These are phyloP conservation scores for Emericellopsis atlantica DNA, from an alignment of 2,329 filamentous ascomycete species.

Conservation along the genomic window DNA sequence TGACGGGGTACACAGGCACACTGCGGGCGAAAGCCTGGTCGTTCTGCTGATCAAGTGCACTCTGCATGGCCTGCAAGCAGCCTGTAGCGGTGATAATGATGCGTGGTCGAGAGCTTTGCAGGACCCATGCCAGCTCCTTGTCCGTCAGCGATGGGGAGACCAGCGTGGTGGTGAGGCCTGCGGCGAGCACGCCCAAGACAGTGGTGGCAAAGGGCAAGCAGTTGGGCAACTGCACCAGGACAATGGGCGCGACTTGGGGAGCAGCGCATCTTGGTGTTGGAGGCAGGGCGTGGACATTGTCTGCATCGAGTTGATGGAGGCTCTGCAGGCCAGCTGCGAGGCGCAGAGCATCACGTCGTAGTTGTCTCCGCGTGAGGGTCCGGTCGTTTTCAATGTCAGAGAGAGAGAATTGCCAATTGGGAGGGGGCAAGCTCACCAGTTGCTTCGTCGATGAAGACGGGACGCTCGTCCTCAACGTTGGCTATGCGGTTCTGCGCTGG, in stretches of 20 bases:
- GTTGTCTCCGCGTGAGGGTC: slow-evolving; percentile 18
- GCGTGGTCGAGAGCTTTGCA: slow-evolving; percentile 24
- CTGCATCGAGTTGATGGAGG: slow-evolving; percentile 20
- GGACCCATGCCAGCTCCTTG: slow-evolving; percentile 25
- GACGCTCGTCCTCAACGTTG: slow-evolving; percentile 15
- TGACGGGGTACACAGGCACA: slow-evolving; percentile 49
- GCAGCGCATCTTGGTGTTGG: slow-evolving; percentile 22
- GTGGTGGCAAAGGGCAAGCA: slow-evolving; percentile 22
- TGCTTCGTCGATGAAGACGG: slow-evolving; percentile 26
- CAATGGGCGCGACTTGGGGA: slow-evolving; percentile 25
- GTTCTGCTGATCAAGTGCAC: slow-evolving; percentile 18
- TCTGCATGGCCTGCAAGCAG: slow-evolving; percentile 16
- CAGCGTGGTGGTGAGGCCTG: slow-evolving; percentile 25
- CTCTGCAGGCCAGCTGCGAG: slow-evolving; percentile 20
- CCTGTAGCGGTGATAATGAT: slow-evolving; percentile 21
- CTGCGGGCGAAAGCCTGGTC: slow-evolving; percentile 16
- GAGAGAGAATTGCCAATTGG: background rate
- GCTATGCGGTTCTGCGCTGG: slow-evolving; percentile 16
- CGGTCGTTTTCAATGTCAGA: slow-evolving; percentile 14
- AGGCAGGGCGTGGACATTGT: slow-evolving; percentile 18
- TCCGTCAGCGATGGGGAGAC: slow-evolving; percentile 24
- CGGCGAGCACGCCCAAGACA: slow-evolving; percentile 22
- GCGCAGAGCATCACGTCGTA: slow-evolving; percentile 19
- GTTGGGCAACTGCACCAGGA: slow-evolving; percentile 28
- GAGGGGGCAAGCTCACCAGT: slow-evolving; percentile 15